These are phyloP conservation scores for Lenzites betulinus DNA, from an alignment of 768 basidiomycete genomes.

Conservation along the genomic window DNA sequence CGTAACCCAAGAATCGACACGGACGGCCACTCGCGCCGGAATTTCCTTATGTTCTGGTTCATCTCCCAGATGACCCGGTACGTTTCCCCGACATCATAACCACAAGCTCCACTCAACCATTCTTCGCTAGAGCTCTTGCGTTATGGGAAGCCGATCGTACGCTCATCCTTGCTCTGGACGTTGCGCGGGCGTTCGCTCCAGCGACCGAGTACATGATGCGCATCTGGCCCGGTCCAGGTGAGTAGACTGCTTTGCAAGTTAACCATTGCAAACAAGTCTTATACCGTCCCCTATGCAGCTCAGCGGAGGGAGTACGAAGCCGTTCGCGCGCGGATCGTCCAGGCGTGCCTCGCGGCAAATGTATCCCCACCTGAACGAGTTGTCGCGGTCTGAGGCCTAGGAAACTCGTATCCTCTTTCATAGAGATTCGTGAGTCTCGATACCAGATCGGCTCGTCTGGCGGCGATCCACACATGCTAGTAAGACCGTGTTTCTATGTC, in stretches of 20 bases:
- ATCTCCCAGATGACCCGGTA: constrained; percentile 68
- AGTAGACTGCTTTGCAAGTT: constrained; percentile 30
- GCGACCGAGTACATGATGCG: constrained; percentile 28
- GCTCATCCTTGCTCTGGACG: constrained; percentile 57
- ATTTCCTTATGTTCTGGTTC: constrained; percentile 78
- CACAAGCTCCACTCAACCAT: neutral
- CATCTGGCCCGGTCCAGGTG: neutral
- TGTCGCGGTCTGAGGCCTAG: neutral
- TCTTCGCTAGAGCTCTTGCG: constrained; percentile 39
- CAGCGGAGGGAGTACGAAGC: constrained; percentile 43
- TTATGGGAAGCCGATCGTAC: constrained; percentile 65
- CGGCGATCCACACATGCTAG: too few relatives aligned
- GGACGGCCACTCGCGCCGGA: constrained; percentile 54
- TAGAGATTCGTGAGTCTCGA: too few relatives aligned
- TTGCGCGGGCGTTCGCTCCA: constrained; percentile 62
- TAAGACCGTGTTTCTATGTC: too few relatives aligned
- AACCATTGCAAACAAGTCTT: neutral
- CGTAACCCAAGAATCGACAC: constrained; percentile 55
- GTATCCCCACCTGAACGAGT: constrained; percentile 28
- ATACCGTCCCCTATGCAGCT: constrained; percentile 11
- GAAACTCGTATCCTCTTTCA: too few relatives aligned
- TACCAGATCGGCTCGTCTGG: too few relatives aligned
- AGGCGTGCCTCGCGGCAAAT: constrained; percentile 50
- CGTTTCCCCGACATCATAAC: neutral
- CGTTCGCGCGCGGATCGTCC: constrained; percentile 47